Evolutionary conservation across 805 yeast genomes (phyloP).

Genomic region (Ascoidea asiatica): DNA sequence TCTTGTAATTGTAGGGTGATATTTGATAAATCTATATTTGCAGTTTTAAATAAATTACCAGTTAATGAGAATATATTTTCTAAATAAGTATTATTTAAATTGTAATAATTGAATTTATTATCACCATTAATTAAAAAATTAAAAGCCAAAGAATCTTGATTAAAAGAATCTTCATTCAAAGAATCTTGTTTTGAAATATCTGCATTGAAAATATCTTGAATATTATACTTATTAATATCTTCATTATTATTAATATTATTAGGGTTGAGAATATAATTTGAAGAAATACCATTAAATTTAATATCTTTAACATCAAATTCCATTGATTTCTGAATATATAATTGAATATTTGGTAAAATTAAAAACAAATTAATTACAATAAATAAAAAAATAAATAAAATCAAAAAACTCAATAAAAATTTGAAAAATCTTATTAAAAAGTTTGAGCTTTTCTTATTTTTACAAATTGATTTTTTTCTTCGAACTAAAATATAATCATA

Average conservation of each 20-base stretch:
- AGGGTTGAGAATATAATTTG: too few relatives aligned
- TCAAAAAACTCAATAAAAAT: too few relatives aligned
- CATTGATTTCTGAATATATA: constrained; percentile 4
- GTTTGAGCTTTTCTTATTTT: too few relatives aligned
- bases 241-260: too few relatives aligned
- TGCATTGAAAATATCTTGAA: too few relatives aligned
- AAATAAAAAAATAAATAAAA: too few relatives aligned
- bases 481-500: too few relatives aligned
- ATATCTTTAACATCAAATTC: constrained; percentile 3
- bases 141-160: constrained; percentile 1
- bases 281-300: constrained; percentile 5
- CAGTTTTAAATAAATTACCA: constrained; percentile 4
- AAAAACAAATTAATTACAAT: constrained; percentile 1
- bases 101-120: constrained; percentile 4
- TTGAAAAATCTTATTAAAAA: too few relatives aligned
- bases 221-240: too few relatives aligned
- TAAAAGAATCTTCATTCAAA: too few relatives aligned
- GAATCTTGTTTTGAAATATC: too few relatives aligned
- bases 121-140: neutral
- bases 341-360: constrained; percentile 7
- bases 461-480: too few relatives aligned
- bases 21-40: constrained; percentile 2
- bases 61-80: neutral
- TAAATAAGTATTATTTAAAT: constrained; percentile 7
- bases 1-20: neutral